Evolutionary conservation across 129 eudicot genomes (phyloP).

Genomic region (Glebionis coronaria): DNA sequence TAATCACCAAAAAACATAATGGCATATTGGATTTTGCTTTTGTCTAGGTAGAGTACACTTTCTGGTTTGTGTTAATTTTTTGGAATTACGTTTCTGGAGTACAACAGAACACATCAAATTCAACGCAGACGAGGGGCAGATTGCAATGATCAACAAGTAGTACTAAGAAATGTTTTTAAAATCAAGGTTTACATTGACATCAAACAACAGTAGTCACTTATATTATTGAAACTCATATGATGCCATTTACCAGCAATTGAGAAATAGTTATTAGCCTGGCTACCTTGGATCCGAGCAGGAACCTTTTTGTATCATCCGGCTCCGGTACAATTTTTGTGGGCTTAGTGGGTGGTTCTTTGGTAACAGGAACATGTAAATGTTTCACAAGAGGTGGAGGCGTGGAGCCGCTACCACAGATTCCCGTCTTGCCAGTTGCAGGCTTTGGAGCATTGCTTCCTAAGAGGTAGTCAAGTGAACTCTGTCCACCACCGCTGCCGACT

Average conservation of each 20-base stretch:
- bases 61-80: too few relatives aligned
- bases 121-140: too few relatives aligned
- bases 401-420: conserved; percentile 18
- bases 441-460: conserved; percentile 66
- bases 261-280: conserved; percentile 50
- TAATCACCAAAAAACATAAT: too few relatives aligned
- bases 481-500: conserved; percentile 77
- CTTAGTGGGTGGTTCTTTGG: conserved; percentile 45
- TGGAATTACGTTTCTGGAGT: too few relatives aligned
- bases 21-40: too few relatives aligned
- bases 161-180: conserved; percentile 6
- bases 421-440: conserved; percentile 35
- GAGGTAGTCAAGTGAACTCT: conserved; percentile 72
- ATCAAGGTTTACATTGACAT: conserved; percentile 26
- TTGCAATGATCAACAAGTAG: too few relatives aligned
- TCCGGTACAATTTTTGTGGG: conserved; percentile 40
- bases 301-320: conserved; percentile 42
- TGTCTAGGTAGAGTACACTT: too few relatives aligned
- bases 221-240: background rate
- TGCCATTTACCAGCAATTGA: conserved; percentile 55
- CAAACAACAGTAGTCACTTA: conserved; percentile 26
- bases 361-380: conserved; percentile 26
- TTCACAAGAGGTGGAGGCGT: conserved; percentile 18
- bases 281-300: conserved; percentile 72
- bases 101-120: too few relatives aligned